Evolutionary conservation across 768 basidiomycete species (phyloP), one percentile per base, ranked within the genome.

Genomic region (Collybia nuda): DNA sequence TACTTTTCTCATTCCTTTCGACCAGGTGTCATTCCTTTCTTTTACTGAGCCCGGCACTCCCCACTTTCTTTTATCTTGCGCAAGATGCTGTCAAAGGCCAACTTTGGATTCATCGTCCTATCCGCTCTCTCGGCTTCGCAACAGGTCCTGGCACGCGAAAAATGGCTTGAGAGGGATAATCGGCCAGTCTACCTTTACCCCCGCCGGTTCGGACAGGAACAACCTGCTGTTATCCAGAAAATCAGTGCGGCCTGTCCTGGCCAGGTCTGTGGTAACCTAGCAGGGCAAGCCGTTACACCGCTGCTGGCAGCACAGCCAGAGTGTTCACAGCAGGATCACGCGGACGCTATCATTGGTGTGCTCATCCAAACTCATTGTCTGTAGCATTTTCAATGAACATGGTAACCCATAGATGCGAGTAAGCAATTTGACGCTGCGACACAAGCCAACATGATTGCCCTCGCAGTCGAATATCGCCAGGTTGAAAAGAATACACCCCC

Each of bases 401-500:
- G 40, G n/a, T 36, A 15, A 11, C 17, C 19, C 54, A 42, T 43
- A 82, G 80, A 82, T 62, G 77, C 76, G 2, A 75, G 75, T 58
- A 71, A 66, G 56, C 76, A 81, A 52, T 81, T 82, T 48, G 76
- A 81, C 55, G 71, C 64, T 26, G 65, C 73, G 6, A 81, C 79
- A 2, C 74, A 76, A 51, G 67, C 69, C 4, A 75, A 70, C 44
- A 80, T 82, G 79, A 70, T 82, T 49, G 68, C 71, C 8, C 66
- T 81, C 40, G 82, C 81, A 14, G 55, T 70, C 8, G 74, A 79
- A 58, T 81, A 80, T 59, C 77, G 80, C 40, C 76, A 80, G 54
- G 71, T 62, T 0, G 82, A 82, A 68, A 84, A 81, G 70, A 82
- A 84, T 61, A 81, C 81, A 1, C 79, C 78, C 56, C 80, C 80